phyloP scores from a whole-genome alignment of 1,284 basidiomycete genomes.

The Fomitopsis schrenkii region DNA sequence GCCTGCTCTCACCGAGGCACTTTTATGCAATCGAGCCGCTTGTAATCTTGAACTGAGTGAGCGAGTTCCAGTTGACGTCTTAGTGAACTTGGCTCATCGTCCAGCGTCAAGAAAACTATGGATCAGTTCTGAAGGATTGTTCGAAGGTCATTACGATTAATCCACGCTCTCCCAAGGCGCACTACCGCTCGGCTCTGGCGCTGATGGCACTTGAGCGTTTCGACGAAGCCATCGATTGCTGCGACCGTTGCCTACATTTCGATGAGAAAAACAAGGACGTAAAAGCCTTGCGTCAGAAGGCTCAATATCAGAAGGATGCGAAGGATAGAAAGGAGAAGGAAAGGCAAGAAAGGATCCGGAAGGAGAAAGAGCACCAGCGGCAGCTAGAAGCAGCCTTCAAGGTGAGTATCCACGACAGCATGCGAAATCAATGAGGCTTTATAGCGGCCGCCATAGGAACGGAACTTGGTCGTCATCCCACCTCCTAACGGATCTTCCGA shows the following conservation, averaged over 20 bases:
- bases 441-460: conserved; percentile 41
- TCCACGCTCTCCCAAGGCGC: conserved; percentile 70
- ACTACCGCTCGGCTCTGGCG: conserved; percentile 79
- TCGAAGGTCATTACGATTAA: conserved; percentile 68
- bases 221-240: conserved; percentile 81
- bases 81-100: conserved; percentile 8
- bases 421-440: neutral
- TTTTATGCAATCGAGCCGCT: conserved; percentile 89
- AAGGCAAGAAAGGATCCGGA: conserved; percentile 42
- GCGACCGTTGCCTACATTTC: conserved; percentile 59
- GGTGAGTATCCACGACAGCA: conserved; percentile 36
- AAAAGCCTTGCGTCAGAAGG: conserved; percentile 41
- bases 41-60: conserved; percentile 86
- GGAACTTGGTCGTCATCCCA: conserved; percentile 56
- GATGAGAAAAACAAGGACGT: conserved; percentile 55
- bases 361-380: conserved; percentile 43
- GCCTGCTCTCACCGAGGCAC: conserved; percentile 54
- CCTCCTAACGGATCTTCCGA: conserved; percentile 54
- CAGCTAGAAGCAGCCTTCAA: conserved; percentile 54
- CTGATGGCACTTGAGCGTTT: conserved; percentile 68
- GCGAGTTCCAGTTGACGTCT: conserved; percentile 18
- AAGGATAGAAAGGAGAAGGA: conserved; percentile 50
- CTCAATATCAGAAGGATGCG: conserved; percentile 39
- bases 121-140: conserved; percentile 81
- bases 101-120: conserved; percentile 71